phyloP scores from a whole-genome alignment of 148 eudicot genomes.

The Silene conica region DNA sequence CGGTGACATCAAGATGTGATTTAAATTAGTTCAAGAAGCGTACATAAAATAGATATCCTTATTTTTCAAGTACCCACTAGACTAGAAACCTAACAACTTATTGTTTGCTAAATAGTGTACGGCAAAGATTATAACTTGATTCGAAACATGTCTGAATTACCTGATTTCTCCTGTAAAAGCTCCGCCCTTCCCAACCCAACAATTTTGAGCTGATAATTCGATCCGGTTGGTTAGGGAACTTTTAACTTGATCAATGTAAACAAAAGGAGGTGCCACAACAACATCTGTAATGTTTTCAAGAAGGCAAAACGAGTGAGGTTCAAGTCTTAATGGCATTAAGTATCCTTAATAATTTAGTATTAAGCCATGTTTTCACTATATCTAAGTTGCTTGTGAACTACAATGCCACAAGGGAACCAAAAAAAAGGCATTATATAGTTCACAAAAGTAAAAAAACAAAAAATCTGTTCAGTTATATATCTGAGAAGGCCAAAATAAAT shows the following conservation, averaged over 20 bases:
- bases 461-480: not conserved
- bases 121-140: not conserved
- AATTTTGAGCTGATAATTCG: slow-evolving; percentile 89
- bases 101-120: not conserved
- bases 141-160: slow-evolving; percentile 27
- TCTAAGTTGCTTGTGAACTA: no score
- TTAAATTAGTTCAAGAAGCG: not conserved
- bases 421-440: not conserved
- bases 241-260: slow-evolving; percentile 89
- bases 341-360: no score
- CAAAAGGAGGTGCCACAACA: slow-evolving; percentile 89
- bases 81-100: not conserved
- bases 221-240: slow-evolving; percentile 64
- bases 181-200: slow-evolving; percentile 96
- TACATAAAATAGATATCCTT: not conserved
- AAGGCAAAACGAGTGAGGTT: not conserved
- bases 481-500: not conserved
- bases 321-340: not conserved
- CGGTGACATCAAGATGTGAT: not conserved
- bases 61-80: not conserved
- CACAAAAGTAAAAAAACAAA: not conserved
- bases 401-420: not conserved
- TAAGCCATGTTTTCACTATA: no score
- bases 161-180: slow-evolving; percentile 99
- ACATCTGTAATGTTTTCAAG: slow-evolving; percentile 55